phyloP scores from a whole-genome alignment of 1,284 basidiomycete species.

The Fistulinella staudtii region DNA sequence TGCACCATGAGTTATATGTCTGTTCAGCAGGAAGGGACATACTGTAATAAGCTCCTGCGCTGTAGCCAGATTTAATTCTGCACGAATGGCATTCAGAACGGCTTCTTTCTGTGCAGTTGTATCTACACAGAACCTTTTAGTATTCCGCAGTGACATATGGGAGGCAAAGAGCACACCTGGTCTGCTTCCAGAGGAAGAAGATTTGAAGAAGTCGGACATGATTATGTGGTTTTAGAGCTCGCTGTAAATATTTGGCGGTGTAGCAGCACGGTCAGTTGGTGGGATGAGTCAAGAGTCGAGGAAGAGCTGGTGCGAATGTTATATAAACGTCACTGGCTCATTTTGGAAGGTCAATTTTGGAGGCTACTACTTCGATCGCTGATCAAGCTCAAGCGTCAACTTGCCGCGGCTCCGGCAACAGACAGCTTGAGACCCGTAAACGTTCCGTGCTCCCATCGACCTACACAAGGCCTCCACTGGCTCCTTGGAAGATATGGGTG shows the following conservation, averaged over 20 bases:
- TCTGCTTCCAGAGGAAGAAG: constrained; percentile 31
- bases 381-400: too few species aligned
- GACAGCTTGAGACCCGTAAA: too few species aligned
- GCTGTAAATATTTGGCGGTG: constrained; percentile 5
- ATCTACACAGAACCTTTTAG: constrained; percentile 37
- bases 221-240: background rate
- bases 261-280: background rate
- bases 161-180: constrained; percentile 29
- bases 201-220: constrained; percentile 52
- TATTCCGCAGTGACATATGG: background rate
- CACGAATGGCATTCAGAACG: constrained; percentile 65
- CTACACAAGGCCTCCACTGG: too few species aligned
- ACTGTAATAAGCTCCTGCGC: constrained; percentile 83
- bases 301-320: too few species aligned
- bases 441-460: too few species aligned
- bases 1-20: background rate
- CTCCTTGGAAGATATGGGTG: constrained; percentile 51
- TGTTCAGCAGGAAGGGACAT: background rate
- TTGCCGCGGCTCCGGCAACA: too few species aligned
- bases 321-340: background rate
- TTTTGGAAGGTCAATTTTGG: constrained; percentile 25
- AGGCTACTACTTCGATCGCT: too few species aligned
- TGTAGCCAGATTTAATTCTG: constrained; percentile 69
- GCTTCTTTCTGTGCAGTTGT: constrained; percentile 61
- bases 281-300: background rate